phyloP scores from a whole-genome alignment of 2,329 filamentous ascomycete species.

The Trichoderma sp. region DNA sequence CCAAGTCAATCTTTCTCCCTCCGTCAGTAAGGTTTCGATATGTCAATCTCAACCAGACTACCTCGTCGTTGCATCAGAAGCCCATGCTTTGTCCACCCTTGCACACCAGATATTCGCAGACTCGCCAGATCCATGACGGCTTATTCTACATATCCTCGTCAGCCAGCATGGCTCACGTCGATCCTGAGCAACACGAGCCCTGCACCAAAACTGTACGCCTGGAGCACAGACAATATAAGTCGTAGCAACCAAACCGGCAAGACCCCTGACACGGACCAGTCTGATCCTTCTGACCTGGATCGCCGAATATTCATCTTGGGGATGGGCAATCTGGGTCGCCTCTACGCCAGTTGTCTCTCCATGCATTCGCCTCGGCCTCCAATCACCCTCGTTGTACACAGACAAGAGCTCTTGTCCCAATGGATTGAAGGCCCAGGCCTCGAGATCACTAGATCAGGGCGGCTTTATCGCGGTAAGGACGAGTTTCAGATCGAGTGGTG shows the following conservation, averaged over 20 bases:
- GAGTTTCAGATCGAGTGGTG: slow-evolving; percentile 58
- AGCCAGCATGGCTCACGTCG: slow-evolving; percentile 41
- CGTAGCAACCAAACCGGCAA: background rate
- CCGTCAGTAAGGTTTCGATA: background rate
- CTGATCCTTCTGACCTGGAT: slow-evolving; percentile 30
- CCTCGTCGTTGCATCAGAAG: background rate
- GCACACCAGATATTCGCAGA: background rate
- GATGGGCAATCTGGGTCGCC: slow-evolving; percentile 75
- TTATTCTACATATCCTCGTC: slow-evolving; percentile 31
- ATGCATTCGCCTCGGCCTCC: slow-evolving; percentile 64
- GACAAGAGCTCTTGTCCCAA: slow-evolving; percentile 50
- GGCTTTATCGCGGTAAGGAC: slow-evolving; percentile 36
- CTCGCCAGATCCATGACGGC: background rate
- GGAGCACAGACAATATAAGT: slow-evolving; percentile 39
- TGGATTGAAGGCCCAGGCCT: slow-evolving; percentile 52
- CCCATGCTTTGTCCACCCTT: background rate
- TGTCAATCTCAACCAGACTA: slow-evolving; percentile 8
- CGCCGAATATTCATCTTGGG: slow-evolving; percentile 77
- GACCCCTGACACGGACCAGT: background rate
- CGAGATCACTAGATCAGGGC: slow-evolving; percentile 46
- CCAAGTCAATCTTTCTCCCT: background rate
- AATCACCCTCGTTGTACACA: slow-evolving; percentile 78
- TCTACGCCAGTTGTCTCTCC: slow-evolving; percentile 74
- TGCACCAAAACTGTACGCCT: slow-evolving; percentile 44
- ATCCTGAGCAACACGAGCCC: slow-evolving; percentile 35